Evolutionary conservation across 352 stramenopile species (phyloP), one percentile per base, ranked within the genome.

Genomic region (Plasmopara halstedii): DNA sequence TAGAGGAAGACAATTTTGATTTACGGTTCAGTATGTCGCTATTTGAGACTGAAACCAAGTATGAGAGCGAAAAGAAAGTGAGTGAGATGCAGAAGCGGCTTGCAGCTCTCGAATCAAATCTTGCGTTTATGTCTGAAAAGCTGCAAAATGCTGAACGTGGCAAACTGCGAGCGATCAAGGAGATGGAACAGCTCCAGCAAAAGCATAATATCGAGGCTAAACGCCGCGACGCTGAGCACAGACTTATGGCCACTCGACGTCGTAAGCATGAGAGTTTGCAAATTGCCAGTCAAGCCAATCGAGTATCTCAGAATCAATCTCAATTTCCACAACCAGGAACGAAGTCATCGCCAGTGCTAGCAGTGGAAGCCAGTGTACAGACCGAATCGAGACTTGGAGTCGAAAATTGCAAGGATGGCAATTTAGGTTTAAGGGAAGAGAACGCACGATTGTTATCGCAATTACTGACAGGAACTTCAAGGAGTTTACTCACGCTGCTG

Each of bases 1-100:
- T 39, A 7, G 36, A 82, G 44, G 75, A 86, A 14, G 75, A 85
- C 1, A 87, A 78, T 40, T 87, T 80, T 25, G 64, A 90, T 29
- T 50, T 90, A 42, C 56, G 37, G n/a, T 53, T 59, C 2, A 70
- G 62, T 37, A 79, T 85, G 65, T 40, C 52, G 22, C 61, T 72
- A 2, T 59, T 80, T 9, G 67, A 84, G 40, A 57, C 64, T 0
- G 79, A 90, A 46, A 67, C 66, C 27, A 50, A 56, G 20, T 70
- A 51, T 47, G 44, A 63, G 13, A 75, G 62, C 43, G 56, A 59
- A 6, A 67, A 78, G 43, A 73, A 53, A 19, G 58, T 64, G 48
- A 53, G 68, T 15, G 41, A 56, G 32, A 65, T 87, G 57, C 40
- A 67, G 38, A 72, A 59, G 14, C 53, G 71, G 22, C 50, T 83